Conservation (phyloP, 176 grass and related monocot genomes). For the Melocanna baccifera region DNA sequence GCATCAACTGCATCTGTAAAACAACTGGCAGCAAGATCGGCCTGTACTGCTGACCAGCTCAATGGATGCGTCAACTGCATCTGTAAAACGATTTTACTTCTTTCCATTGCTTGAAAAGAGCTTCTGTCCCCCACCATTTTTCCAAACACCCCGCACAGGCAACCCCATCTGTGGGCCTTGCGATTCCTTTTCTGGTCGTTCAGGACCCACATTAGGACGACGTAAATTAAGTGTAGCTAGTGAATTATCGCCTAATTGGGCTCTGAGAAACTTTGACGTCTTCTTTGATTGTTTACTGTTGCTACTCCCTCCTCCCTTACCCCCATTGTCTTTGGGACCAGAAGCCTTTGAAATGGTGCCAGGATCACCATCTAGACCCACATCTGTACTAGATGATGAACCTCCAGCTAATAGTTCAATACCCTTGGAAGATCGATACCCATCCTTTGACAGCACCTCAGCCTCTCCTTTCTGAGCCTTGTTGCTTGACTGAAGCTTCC, state of each 20-base stretch:
- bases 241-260: constrained; percentile 60
- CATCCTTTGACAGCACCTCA: constrained; percentile 76
- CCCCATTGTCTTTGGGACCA: constrained; percentile 11
- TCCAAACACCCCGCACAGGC: constrained; percentile 71
- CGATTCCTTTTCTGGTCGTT: constrained; percentile 23
- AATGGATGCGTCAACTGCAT: background rate
- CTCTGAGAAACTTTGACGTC: constrained; percentile 66
- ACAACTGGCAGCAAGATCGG: background rate
- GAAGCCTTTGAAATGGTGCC: constrained; percentile 13
- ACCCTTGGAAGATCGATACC: constrained; percentile 67
- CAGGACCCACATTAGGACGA: constrained; percentile 33
- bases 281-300: constrained; percentile 53
- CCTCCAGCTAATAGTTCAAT: constrained; percentile 1
- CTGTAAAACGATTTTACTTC: constrained; percentile 33
- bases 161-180: constrained; percentile 25
- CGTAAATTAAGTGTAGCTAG: constrained; percentile 47
- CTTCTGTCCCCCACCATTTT: constrained; percentile 67
- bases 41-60: background rate
- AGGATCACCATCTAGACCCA: constrained; percentile 9
- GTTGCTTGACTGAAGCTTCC: constrained; percentile 54
- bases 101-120: constrained; percentile 50
- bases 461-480: constrained; percentile 49
- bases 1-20: constrained; percentile 11
- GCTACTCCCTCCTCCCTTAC: background rate
- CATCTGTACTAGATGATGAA: constrained; percentile 17